phyloP scores from a whole-genome alignment of 1,139 yeast species.

The Yamadazyma dendronema region DNA sequence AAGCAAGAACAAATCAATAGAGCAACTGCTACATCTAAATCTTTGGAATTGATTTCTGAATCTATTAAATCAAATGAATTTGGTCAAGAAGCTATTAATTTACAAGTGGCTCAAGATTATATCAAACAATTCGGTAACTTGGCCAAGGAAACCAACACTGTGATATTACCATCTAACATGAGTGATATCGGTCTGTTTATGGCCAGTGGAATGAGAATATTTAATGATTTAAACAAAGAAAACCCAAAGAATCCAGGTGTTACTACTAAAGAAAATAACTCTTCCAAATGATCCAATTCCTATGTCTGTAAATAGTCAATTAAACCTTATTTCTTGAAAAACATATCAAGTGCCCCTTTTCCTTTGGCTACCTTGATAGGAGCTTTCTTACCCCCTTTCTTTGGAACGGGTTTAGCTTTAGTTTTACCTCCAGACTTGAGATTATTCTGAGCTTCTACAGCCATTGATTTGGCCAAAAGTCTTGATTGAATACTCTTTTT shows the following conservation, averaged over 20 bases:
- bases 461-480: slow-evolving; percentile 11
- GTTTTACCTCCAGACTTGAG: slow-evolving; percentile 1
- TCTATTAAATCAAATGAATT: slow-evolving; percentile 70
- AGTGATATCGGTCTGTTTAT: slow-evolving; percentile 74
- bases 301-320: slow-evolving; percentile 3
- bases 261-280: not conserved
- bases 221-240: slow-evolving; percentile 46
- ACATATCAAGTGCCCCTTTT: slow-evolving; percentile 63
- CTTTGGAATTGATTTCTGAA: slow-evolving; percentile 60
- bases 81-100: slow-evolving; percentile 71
- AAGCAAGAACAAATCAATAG: slow-evolving; percentile 64
- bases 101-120: slow-evolving; percentile 82
- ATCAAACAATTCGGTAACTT: slow-evolving; percentile 78
- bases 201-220: slow-evolving; percentile 75
- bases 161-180: slow-evolving; percentile 73
- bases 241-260: not conserved
- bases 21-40: slow-evolving; percentile 77
- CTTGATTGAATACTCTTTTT: slow-evolving; percentile 22
- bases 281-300: not conserved
- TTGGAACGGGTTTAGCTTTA: slow-evolving; percentile 19
- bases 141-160: slow-evolving; percentile 79
- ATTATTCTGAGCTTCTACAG: slow-evolving; percentile 7
- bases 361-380: slow-evolving; percentile 47
- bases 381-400: slow-evolving; percentile 10
- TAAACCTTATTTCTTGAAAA: slow-evolving; percentile 34